A percentile compares a stretch with the other conserved stretches of the same genome.
Evolutionary conservation across 2,329 filamentous ascomycete species (phyloP).

Genomic region (Dichotomopilus funicola): DNA sequence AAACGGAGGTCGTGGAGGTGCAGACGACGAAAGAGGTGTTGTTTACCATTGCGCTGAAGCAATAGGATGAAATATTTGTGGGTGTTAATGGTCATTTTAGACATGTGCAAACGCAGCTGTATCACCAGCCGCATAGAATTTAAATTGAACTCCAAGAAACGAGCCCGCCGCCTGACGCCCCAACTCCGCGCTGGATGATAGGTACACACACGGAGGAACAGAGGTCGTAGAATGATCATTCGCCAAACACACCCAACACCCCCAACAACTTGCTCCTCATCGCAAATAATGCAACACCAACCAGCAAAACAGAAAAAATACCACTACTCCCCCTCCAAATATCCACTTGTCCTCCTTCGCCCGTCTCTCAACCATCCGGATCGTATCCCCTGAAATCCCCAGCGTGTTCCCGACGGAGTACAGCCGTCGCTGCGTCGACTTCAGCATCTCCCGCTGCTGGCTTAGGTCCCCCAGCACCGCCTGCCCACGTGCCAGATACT

Average conservation of each 20-base stretch:
- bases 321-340: slow-evolving; percentile 76
- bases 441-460: slow-evolving; percentile 87
- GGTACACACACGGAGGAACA: neutral
- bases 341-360: slow-evolving; percentile 98
- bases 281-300: slow-evolving; percentile 78
- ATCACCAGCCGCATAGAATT: slow-evolving; percentile 4
- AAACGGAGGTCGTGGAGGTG: slow-evolving; percentile 55
- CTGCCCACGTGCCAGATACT: slow-evolving; percentile 86
- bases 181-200: slow-evolving; percentile 20
- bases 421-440: slow-evolving; percentile 83
- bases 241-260: neutral
- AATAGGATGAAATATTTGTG: slow-evolving; percentile 11
- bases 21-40: slow-evolving; percentile 58
- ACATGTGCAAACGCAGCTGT: neutral
- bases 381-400: slow-evolving; percentile 90
- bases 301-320: slow-evolving; percentile 92
- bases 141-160: neutral
- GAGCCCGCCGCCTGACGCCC: neutral
- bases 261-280: slow-evolving; percentile 33
- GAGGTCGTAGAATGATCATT: neutral
- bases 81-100: too few relatives aligned
- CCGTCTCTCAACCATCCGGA: slow-evolving; percentile 88
- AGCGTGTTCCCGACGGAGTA: slow-evolving; percentile 93
- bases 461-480: slow-evolving; percentile 84
- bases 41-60: slow-evolving; percentile 64